A percentile compares a stretch with the other conserved stretches of the same genome.
Conservation (phyloP, 306 rosid species). For the Luffa acutangula region DNA sequence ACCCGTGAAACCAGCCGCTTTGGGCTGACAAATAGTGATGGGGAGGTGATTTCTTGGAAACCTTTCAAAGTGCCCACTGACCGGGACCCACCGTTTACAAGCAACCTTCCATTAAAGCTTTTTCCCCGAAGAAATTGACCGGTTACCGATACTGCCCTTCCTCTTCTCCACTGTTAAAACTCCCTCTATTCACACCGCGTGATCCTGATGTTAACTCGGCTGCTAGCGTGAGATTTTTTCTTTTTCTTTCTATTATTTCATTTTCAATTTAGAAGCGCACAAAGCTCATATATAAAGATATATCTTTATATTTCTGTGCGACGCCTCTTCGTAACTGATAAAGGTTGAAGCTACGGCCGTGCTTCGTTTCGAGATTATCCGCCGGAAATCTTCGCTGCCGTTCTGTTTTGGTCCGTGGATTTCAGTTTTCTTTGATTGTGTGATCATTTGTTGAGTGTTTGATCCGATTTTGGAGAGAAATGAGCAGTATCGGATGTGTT, state of each 20-base stretch:
- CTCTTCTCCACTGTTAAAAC: background rate
- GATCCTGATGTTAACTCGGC: background rate
- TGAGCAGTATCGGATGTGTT: background rate
- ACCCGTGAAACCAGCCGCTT: slow-evolving; percentile 38
- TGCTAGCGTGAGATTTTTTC: background rate
- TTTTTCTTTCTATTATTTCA: background rate
- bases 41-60: background rate
- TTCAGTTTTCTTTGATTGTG: background rate
- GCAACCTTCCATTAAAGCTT: background rate
- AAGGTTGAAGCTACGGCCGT: slow-evolving; percentile 3
- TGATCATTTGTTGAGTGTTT: background rate
- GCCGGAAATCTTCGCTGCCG: slow-evolving; percentile 2
- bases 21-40: background rate
- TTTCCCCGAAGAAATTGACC: background rate
- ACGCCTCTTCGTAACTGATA: background rate
- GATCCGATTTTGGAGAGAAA: background rate
- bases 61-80: slow-evolving; percentile 12
- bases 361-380: slow-evolving; percentile 2
- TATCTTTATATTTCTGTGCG: background rate
- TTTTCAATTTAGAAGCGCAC: no score
- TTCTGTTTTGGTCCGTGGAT: background rate
- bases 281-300: background rate
- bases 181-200: background rate
- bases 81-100: background rate
- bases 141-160: slow-evolving; percentile 9